Percentiles rank a stretch among this genome's conserved stretches.
Evolutionary conservation across 1,284 basidiomycete genomes (phyloP).

Genomic region (Leccinum cinnamomeum): DNA sequence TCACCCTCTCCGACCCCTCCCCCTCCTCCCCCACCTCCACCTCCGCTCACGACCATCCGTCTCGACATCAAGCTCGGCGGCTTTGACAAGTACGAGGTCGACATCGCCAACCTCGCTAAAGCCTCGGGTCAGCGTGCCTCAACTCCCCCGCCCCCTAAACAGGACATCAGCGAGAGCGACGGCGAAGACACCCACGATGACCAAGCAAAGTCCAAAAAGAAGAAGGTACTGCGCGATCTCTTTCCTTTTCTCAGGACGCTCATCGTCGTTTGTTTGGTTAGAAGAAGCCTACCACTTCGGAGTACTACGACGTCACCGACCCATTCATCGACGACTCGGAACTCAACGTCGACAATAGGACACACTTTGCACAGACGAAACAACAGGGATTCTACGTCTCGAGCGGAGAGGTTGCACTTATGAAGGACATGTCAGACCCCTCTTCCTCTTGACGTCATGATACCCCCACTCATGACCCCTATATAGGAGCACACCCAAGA

Average conservation of each 20-base stretch:
- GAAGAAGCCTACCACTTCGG: slow-evolving; percentile 59
- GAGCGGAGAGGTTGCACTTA: slow-evolving; percentile 79
- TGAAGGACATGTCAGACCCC: slow-evolving; percentile 66
- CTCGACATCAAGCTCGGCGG: slow-evolving; percentile 70
- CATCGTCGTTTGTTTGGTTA: slow-evolving; percentile 6
- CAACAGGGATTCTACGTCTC: slow-evolving; percentile 95
- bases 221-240: slow-evolving; percentile 38
- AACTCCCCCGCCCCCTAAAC: slow-evolving; percentile 51
- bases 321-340: slow-evolving; percentile 99
- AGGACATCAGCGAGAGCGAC: slow-evolving; percentile 52
- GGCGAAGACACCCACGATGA: slow-evolving; percentile 48
- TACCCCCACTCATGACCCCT: slow-evolving; percentile 22
- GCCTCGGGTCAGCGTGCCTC: slow-evolving; percentile 63
- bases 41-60: slow-evolving; percentile 62
- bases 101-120: slow-evolving; percentile 58
- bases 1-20: slow-evolving; percentile 60
- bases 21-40: slow-evolving; percentile 43
- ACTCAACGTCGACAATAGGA: slow-evolving; percentile 85
- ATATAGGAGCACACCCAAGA: slow-evolving; percentile 52
- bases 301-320: slow-evolving; percentile 89
- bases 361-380: slow-evolving; percentile 90
- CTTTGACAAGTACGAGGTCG: slow-evolving; percentile 70
- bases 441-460: background rate
- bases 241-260: slow-evolving; percentile 4
- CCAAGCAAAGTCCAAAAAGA: slow-evolving; percentile 41